These are phyloP conservation scores for Phytopythium sindhum DNA, from an alignment of 352 stramenopile genomes.

Conservation along the genomic window DNA sequence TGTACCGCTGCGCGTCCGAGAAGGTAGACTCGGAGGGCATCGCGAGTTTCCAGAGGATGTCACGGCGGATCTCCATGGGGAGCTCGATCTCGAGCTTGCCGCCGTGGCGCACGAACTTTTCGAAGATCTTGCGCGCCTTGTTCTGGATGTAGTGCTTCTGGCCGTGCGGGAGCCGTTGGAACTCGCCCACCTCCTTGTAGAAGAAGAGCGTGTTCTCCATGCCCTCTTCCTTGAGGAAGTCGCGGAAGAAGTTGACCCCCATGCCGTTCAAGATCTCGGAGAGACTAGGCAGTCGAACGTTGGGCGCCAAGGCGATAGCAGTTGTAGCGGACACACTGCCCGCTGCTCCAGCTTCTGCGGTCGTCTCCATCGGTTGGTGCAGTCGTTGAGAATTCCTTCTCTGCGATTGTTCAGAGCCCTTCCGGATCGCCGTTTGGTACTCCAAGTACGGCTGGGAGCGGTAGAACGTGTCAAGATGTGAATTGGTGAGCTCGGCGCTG, in stretches of 20 bases:
- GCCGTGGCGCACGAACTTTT: constrained; percentile 62
- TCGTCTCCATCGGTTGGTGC: not conserved
- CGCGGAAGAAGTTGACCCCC: constrained; percentile 51
- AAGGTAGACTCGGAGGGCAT: constrained; percentile 59
- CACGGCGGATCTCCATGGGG: constrained; percentile 49
- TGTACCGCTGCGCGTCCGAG: constrained; percentile 48
- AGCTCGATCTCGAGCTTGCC: constrained; percentile 62
- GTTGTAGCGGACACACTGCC: not conserved
- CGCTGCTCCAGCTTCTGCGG: not conserved
- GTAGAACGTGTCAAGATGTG: constrained; percentile 61
- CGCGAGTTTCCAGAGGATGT: constrained; percentile 65
- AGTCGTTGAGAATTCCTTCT: not conserved
- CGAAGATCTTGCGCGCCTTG: constrained; percentile 66
- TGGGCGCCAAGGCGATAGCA: not conserved
- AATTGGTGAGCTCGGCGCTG: constrained; percentile 58
- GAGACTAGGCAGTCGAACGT: constrained; percentile 6
- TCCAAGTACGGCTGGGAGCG: constrained; percentile 34
- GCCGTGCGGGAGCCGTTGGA: constrained; percentile 59
- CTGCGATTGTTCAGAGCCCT: not conserved
- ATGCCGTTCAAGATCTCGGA: constrained; percentile 46
- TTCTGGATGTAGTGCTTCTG: constrained; percentile 74
- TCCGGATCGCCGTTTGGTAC: constrained; percentile 26
- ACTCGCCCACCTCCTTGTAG: constrained; percentile 73
- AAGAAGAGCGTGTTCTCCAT: constrained; percentile 60
- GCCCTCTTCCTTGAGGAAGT: constrained; percentile 49